Evolutionary conservation across 1,139 yeast species (phyloP).

Genomic region (Blastobotrys proliferans): DNA sequence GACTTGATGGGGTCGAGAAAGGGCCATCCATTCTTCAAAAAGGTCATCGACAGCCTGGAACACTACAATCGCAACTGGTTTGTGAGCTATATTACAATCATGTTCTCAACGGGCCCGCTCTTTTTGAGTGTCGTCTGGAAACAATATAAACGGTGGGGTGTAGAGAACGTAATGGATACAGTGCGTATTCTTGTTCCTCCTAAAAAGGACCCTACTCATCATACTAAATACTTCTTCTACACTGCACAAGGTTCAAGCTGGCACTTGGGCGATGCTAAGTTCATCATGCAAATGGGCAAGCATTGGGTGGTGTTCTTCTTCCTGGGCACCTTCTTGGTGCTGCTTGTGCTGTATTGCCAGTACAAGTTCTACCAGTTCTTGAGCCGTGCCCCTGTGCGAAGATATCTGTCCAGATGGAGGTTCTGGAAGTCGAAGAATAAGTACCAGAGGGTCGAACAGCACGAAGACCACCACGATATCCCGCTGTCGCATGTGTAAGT

Average conservation of each 20-base stretch:
- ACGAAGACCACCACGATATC: not conserved
- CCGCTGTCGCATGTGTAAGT: too few relatives aligned
- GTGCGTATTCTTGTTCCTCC: constrained; percentile 56
- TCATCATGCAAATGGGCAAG: constrained; percentile 62
- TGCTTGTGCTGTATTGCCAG: constrained; percentile 53
- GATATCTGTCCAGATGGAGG: constrained; percentile 2
- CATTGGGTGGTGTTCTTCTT: constrained; percentile 67
- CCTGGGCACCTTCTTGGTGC: constrained; percentile 59
- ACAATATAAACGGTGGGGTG: constrained; percentile 72
- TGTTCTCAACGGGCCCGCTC: constrained; percentile 92
- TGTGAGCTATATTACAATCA: constrained; percentile 84
- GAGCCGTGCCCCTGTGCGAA: constrained; percentile 4
- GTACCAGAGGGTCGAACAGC: too few relatives aligned
- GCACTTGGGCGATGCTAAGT: constrained; percentile 81
- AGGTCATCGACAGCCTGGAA: constrained; percentile 60
- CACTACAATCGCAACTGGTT: constrained; percentile 42
- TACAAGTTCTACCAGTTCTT: constrained; percentile 37
- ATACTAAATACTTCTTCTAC: constrained; percentile 56
- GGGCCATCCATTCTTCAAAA: constrained; percentile 76
- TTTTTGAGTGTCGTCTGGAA: constrained; percentile 84
- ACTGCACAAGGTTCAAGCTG: constrained; percentile 80
- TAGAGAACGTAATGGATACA: constrained; percentile 12
- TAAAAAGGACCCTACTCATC: constrained; percentile 54
- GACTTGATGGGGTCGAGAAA: constrained; percentile 92
- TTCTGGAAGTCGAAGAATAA: too few relatives aligned